Conservation (phyloP, 1,284 basidiomycete genomes). For the Melampsora occidentalis region DNA sequence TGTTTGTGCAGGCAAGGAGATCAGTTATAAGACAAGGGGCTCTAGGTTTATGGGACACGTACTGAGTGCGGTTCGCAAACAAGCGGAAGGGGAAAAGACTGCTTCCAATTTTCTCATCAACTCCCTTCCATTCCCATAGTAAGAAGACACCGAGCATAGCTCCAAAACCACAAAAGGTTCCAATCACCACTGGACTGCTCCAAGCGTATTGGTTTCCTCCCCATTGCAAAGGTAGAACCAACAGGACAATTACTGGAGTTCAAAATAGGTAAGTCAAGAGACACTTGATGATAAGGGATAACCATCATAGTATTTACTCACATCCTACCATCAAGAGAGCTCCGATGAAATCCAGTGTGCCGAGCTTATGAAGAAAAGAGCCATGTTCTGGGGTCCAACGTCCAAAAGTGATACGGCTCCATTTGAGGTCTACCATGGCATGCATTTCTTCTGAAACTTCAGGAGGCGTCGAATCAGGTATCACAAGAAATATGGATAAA, state of each 20-base stretch:
- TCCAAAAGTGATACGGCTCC: background rate
- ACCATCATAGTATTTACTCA: background rate
- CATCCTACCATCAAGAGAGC: slow-evolving; percentile 6
- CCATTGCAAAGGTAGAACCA: slow-evolving; percentile 7
- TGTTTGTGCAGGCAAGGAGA: no score
- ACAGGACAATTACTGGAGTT: background rate
- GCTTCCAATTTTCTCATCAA: background rate
- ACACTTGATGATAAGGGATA: background rate
- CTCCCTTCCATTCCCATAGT: slow-evolving; percentile 8
- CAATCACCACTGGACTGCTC: background rate
- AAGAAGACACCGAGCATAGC: background rate
- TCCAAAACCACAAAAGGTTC: background rate
- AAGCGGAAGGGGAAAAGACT: slow-evolving; percentile 14
- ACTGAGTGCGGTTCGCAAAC: slow-evolving; percentile 2
- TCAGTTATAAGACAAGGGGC: no score
- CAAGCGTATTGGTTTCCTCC: slow-evolving; percentile 8
- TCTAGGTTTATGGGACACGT: background rate
- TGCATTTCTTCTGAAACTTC: background rate
- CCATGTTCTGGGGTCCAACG: background rate
- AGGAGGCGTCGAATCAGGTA: background rate
- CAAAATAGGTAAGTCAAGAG: background rate
- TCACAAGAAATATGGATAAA: slow-evolving; percentile 16
- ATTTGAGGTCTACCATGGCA: background rate
- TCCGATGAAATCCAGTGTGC: slow-evolving; percentile 1
- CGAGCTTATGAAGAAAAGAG: background rate